These are phyloP conservation scores for Vicia faba DNA, from an alignment of 306 rosid species.

Conservation along the genomic window DNA sequence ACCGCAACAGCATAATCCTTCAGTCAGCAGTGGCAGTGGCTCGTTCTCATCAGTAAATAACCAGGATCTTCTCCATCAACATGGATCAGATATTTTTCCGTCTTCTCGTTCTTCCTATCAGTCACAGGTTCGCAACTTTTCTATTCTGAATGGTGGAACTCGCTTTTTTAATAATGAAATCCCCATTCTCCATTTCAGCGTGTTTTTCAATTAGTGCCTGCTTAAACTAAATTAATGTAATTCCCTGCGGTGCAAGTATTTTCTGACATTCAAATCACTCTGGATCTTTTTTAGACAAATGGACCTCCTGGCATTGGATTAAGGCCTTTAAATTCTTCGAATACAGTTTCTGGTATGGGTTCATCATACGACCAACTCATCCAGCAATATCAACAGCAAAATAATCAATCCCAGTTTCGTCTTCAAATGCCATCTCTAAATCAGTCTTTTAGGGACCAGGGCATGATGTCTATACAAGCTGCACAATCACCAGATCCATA, in stretches of 20 bases:
- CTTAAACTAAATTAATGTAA: neutral
- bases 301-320: slow-evolving; percentile 97
- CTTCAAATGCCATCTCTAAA: slow-evolving; percentile 81
- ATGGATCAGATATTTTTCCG: slow-evolving; percentile 89
- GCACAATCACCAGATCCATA: slow-evolving; percentile 81
- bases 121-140: slow-evolving; percentile 68
- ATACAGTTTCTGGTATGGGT: slow-evolving; percentile 83
- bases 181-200: neutral
- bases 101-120: slow-evolving; percentile 88
- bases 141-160: slow-evolving; percentile 2
- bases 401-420: slow-evolving; percentile 84
- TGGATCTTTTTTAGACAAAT: slow-evolving; percentile 60
- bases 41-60: slow-evolving; percentile 85
- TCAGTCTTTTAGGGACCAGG: slow-evolving; percentile 89
- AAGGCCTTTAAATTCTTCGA: slow-evolving; percentile 82
- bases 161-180: slow-evolving; percentile 4
- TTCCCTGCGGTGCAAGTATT: slow-evolving; percentile 10
- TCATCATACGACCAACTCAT: slow-evolving; percentile 83
- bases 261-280: slow-evolving; percentile 19
- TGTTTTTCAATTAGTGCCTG: slow-evolving; percentile 9
- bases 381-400: slow-evolving; percentile 91
- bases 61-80: slow-evolving; percentile 91
- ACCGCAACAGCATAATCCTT: slow-evolving; percentile 82
- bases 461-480: slow-evolving; percentile 70
- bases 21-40: slow-evolving; percentile 75